Conservation (phyloP, 257 asterid species). For the Penstemon eatonii region DNA sequence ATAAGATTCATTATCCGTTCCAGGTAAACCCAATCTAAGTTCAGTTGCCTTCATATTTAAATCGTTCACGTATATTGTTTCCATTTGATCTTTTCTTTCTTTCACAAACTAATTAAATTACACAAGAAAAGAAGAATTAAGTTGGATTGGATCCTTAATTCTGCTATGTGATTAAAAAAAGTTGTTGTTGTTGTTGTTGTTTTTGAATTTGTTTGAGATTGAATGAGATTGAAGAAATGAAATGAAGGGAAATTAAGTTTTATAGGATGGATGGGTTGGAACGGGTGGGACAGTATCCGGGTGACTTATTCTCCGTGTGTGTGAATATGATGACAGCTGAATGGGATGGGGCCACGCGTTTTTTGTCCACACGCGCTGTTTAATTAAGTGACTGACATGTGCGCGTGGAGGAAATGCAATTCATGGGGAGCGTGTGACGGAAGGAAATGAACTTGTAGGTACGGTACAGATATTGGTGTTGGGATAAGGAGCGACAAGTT, state of each 20-base stretch:
- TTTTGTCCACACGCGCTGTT: conserved; percentile 16
- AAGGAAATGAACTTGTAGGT: conserved; percentile 12
- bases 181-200: neutral
- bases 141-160: neutral
- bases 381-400: neutral
- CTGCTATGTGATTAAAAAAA: neutral
- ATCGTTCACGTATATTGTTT: conserved; percentile 40
- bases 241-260: conserved; percentile 11
- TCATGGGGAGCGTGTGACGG: neutral
- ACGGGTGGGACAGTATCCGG: conserved; percentile 14
- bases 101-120: neutral
- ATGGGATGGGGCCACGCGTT: conserved; percentile 27
- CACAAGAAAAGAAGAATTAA: neutral
- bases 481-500: conserved; percentile 2
- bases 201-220: neutral
- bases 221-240: neutral
- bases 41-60: conserved; percentile 74
- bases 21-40: conserved; percentile 73
- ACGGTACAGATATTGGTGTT: conserved; percentile 20
- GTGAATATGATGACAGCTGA: conserved; percentile 21
- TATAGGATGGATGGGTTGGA: conserved; percentile 24
- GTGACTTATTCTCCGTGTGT: conserved; percentile 34
- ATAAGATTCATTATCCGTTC: conserved; percentile 47
- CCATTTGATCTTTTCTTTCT: conserved; percentile 29
- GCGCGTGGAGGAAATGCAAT: neutral